These are phyloP conservation scores for Aspergillus baeticus DNA, from an alignment of 495 filamentous ascomycete genomes.

Conservation along the genomic window DNA sequence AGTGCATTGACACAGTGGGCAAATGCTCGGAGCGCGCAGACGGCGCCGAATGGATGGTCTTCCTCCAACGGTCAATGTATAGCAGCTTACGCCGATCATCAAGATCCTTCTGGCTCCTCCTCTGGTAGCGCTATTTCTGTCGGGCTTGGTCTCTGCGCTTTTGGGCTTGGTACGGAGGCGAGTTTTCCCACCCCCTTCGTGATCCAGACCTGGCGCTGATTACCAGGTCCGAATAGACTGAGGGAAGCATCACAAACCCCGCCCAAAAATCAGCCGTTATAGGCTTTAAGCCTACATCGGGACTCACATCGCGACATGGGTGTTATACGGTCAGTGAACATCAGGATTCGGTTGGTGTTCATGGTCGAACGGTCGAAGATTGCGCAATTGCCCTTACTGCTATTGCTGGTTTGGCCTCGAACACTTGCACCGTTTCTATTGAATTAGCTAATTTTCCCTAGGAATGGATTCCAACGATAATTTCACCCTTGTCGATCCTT, in stretches of 20 bases:
- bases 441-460: too few relatives aligned
- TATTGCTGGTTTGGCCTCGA: neutral
- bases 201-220: neutral
- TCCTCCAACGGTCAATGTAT: neutral
- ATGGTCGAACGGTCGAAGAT: neutral
- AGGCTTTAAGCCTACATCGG: neutral
- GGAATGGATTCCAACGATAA: slow-evolving; percentile 1
- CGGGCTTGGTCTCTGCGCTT: neutral
- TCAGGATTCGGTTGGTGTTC: neutral
- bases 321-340: neutral
- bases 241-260: neutral
- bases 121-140: neutral
- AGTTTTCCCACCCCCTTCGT: neutral
- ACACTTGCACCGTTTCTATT: too few relatives aligned
- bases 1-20: neutral
- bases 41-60: neutral
- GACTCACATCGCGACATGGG: neutral
- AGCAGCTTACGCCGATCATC: neutral
- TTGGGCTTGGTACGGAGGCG: neutral
- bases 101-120: neutral
- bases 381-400: neutral
- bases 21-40: neutral
- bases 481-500: neutral
- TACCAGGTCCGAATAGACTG: too few relatives aligned
- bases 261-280: neutral